Base-by-base conservation (phyloP, 345 rosid species). In the Linum usitatissimum region DNA sequence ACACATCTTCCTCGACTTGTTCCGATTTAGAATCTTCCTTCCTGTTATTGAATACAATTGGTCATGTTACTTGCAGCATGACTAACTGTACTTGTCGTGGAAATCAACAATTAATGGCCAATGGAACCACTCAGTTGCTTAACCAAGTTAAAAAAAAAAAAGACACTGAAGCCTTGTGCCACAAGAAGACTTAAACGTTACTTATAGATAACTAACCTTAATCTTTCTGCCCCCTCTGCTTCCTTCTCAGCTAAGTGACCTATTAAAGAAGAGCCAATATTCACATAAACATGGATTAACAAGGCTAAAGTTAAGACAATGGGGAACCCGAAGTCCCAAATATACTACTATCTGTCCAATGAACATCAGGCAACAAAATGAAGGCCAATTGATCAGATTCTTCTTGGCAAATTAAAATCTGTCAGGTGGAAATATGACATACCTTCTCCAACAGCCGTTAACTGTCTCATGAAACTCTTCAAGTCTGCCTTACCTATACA, bases 381-480 rank as follows among this genome's bases (percentile, higher is more conserved):
- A 42, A 42, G 15, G 49, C 10, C 2, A 9, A 9, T 13, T 6
- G 10, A 42, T 8, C 10, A 42, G 2, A 5, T 56, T 6, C 36
- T 60, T 20, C 18, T 21, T 30, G 21, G 9, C 48, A n/a, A 5
- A 48, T 18, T 5, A 62, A 59, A 68, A 15, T 9, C 55, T 57
- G 49, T 34, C 9, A 5, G 42, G 30, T 59, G 23, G 62, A 70
- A 61, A 40, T 64, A 54, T 30, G 42, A 4, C 14, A 15, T 75
- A 93, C 99, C 99, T 76, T 75, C 78, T 57, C 83, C 64, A 76
- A 78, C 68, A 61, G 75, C 64, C 59, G 94, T 94, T 70, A 93
- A 81, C 60, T 90, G 96, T 64, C 62, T 78, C 63, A 93, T 77
- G 77, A 93, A 93, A 80, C 96, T 87, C 75, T 80, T 71, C 81